Base-by-base conservation (phyloP, 371 early-diverging fungal genomes). In the Apophysomyces ossiformis region DNA sequence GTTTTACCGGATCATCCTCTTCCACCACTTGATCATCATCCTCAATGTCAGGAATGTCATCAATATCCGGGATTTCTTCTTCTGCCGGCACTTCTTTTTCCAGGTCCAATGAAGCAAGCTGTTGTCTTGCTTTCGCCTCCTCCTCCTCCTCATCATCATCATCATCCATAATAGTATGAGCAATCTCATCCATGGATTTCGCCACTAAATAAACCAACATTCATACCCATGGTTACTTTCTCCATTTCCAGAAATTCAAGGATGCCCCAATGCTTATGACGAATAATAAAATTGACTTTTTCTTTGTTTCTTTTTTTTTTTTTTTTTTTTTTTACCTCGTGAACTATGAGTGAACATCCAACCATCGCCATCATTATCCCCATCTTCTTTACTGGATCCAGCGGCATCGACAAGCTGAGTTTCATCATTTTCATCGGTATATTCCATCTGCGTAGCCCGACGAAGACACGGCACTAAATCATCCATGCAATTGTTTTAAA, bases 21-120 rank as follows among this genome's bases (percentile, higher is more conserved):
- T 93, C 92, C 32, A 71, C 81, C 56, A 87, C 67, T 68, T 85
- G 73, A 58, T 91, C 87, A 72, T 80, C 80, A 60, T 96, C 96
- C 61, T 96, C 97, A 74, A 98, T 92, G 74, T 96, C 97, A 3
- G 95, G 96, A 61, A 98, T 95, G 44, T 96, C 96, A 59, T 95
- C 94, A 13, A 92, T 79, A 68, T 87, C 87, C 13, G 87, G 89
- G 37, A 89, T 90, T 21, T 87, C 85, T 11, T 87, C 85, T 11
- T 83, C 86, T 7, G 71, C 79, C 47, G 69, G 46, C 57, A 47
- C 26, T 36, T 62, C 46, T 43, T 62, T 63, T 37, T 65, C 66
- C 61, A 72, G 18, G 21, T 72, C 62, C 16, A 81, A 37, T n/a
- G 66, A 67, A 15, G 70, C 74, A 56, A 81, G 56, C 2, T 68